phyloP scores from a whole-genome alignment of 106 monocot genomes.

The Amphibolis antarctica region DNA sequence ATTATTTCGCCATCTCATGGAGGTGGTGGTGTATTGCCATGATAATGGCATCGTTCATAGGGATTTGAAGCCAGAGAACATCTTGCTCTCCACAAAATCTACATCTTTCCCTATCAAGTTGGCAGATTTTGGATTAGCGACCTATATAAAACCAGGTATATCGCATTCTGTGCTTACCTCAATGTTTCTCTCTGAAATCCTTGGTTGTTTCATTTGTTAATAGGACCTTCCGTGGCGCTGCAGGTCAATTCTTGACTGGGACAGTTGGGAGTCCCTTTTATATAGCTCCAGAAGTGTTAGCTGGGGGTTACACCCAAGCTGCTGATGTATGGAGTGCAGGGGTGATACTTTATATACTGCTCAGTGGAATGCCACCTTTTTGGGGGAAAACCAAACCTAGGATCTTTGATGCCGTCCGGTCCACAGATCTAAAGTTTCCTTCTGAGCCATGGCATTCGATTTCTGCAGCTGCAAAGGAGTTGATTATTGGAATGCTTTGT shows the following conservation, averaged over 20 bases:
- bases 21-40: constrained; percentile 75
- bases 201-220: background rate
- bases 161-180: background rate
- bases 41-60: constrained; percentile 76
- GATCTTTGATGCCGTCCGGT: constrained; percentile 74
- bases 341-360: constrained; percentile 81
- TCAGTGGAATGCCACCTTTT: constrained; percentile 89
- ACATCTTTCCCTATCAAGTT: constrained; percentile 68
- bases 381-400: constrained; percentile 93
- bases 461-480: constrained; percentile 65
- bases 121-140: constrained; percentile 88
- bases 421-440: constrained; percentile 57
- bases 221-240: background rate
- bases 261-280: constrained; percentile 95
- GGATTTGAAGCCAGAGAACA: constrained; percentile 92
- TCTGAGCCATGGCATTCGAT: constrained; percentile 57
- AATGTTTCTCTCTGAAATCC: background rate
- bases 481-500: constrained; percentile 61
- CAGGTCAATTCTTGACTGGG: constrained; percentile 67
- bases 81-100: constrained; percentile 56
- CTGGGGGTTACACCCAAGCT: constrained; percentile 82
- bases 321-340: constrained; percentile 96
- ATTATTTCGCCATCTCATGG: constrained; percentile 63
- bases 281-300: constrained; percentile 85
- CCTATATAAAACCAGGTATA: constrained; percentile 73